Percentiles rank a stretch among this genome's conserved stretches.
These are phyloP conservation scores for Leucosporidium scottii DNA, from an alignment of 768 basidiomycete species.

Conservation along the genomic window DNA sequence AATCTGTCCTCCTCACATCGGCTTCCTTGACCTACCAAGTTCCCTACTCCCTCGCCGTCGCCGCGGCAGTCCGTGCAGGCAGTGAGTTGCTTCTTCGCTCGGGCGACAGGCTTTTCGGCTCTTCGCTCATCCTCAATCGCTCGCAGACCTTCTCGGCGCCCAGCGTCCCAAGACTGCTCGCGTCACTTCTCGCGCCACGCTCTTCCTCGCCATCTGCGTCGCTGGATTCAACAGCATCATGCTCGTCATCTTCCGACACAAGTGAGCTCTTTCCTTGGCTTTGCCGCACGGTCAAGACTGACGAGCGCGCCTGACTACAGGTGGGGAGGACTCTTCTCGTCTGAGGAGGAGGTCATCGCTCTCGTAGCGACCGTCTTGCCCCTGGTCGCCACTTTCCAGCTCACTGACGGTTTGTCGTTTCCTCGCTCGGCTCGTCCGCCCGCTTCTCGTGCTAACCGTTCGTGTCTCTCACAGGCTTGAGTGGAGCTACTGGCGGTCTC, in stretches of 20 bases:
- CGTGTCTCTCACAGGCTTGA: background rate
- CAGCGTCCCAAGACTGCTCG: constrained; percentile 64
- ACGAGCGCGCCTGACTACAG: constrained; percentile 50
- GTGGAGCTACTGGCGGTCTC: constrained; percentile 64
- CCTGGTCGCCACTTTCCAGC: constrained; percentile 53
- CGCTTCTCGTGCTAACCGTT: background rate
- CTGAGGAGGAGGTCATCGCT: constrained; percentile 53
- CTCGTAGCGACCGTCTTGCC: constrained; percentile 66
- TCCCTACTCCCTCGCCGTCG: constrained; percentile 73
- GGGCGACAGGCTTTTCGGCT: background rate
- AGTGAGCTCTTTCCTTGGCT: constrained; percentile 7
- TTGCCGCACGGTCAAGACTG: constrained; percentile 13
- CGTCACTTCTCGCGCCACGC: constrained; percentile 57
- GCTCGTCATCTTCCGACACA: constrained; percentile 42
- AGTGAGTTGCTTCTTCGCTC: constrained; percentile 41
- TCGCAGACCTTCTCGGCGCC: constrained; percentile 63
- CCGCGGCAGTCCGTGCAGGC: constrained; percentile 62
- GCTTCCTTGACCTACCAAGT: constrained; percentile 56
- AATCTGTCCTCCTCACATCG: constrained; percentile 60
- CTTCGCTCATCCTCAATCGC: constrained; percentile 46
- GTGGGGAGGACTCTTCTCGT: constrained; percentile 71
- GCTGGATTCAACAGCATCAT: constrained; percentile 47
- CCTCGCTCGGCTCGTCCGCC: background rate
- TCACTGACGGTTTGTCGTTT: constrained; percentile 60
- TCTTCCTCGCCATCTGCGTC: constrained; percentile 61